A percentile compares a stretch with the other conserved stretches of the same genome.
phyloP scores from a whole-genome alignment of 1,139 yeast species.

The Entelexis sorbosivorans region DNA sequence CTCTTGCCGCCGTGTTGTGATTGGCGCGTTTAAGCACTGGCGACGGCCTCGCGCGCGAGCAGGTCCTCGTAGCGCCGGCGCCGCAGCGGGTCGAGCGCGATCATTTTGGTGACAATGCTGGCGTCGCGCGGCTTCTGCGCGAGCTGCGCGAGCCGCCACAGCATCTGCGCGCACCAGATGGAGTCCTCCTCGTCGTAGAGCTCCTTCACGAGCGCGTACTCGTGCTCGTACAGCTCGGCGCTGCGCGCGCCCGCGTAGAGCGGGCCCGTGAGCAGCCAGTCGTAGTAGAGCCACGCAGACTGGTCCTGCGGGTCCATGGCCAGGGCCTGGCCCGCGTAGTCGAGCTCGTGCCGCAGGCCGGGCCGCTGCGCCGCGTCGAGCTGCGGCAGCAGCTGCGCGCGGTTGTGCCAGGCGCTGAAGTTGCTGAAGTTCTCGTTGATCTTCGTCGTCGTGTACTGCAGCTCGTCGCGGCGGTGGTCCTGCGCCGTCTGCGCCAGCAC shows the following conservation, averaged over 20 bases:
- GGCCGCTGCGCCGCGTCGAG: constrained; percentile 8
- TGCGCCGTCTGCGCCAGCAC: constrained; percentile 35
- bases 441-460: constrained; percentile 64
- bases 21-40: no score
- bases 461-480: constrained; percentile 37
- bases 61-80: constrained; percentile 41
- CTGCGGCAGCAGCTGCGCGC: constrained; percentile 40
- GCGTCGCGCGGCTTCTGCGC: constrained; percentile 52
- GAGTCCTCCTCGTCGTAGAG: constrained; percentile 33
- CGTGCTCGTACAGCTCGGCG: constrained; percentile 26
- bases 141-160: constrained; percentile 38
- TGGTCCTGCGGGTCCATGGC: constrained; percentile 92
- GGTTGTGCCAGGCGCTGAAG: constrained; percentile 92
- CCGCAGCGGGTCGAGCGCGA: constrained; percentile 59
- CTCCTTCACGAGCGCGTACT: constrained; percentile 29
- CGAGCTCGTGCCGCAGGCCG: constrained; percentile 51
- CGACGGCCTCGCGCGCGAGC: not conserved
- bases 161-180: constrained; percentile 32
- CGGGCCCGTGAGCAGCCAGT: constrained; percentile 60
- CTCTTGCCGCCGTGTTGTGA: no score
- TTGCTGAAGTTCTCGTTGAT: constrained; percentile 79
- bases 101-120: constrained; percentile 37
- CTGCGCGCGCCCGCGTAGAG: constrained; percentile 31
- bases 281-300: constrained; percentile 79
- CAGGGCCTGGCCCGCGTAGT: constrained; percentile 67